Percentiles rank a stretch among this genome's conserved stretches.
Evolutionary conservation across 441 rosid genomes (phyloP).

Genomic region (Metrosideros polymorpha): DNA sequence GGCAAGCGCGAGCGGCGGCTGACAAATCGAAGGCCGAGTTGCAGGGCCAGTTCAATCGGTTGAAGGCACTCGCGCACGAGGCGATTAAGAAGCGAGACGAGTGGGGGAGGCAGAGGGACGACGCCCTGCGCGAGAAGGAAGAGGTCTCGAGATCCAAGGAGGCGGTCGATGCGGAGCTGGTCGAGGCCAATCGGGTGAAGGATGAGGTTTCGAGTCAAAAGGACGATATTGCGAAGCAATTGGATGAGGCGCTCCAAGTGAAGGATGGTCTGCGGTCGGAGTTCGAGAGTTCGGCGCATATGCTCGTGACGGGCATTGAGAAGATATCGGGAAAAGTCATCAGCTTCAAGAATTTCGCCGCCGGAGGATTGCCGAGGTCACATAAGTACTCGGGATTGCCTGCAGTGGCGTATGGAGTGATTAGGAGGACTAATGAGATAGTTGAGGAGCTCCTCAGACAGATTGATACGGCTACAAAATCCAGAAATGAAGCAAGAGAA

Average conservation of each 20-base stretch:
- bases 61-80: constrained; percentile 71
- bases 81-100: constrained; percentile 79
- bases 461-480: constrained; percentile 40
- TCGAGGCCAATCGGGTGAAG: constrained; percentile 27
- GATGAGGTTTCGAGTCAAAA: constrained; percentile 44
- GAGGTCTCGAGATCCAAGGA: constrained; percentile 33
- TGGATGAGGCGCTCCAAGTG: constrained; percentile 38
- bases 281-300: constrained; percentile 71
- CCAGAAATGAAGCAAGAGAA: constrained; percentile 81
- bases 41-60: constrained; percentile 37
- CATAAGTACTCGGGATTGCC: constrained; percentile 68
- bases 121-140: constrained; percentile 57
- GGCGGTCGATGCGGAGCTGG: constrained; percentile 33
- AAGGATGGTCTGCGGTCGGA: constrained; percentile 58
- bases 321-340: constrained; percentile 81
- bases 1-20: constrained; percentile 54
- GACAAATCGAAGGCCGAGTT: constrained; percentile 69
- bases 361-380: constrained; percentile 68
- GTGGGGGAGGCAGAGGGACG: constrained; percentile 54
- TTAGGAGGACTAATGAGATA: constrained; percentile 82
- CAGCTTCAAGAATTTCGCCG: constrained; percentile 57
- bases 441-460: constrained; percentile 83
- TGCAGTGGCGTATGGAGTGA: constrained; percentile 74
- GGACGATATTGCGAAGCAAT: constrained; percentile 33
- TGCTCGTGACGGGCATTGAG: constrained; percentile 93